Conservation (phyloP, 106 monocot genomes). For the Agapanthus africanus region DNA sequence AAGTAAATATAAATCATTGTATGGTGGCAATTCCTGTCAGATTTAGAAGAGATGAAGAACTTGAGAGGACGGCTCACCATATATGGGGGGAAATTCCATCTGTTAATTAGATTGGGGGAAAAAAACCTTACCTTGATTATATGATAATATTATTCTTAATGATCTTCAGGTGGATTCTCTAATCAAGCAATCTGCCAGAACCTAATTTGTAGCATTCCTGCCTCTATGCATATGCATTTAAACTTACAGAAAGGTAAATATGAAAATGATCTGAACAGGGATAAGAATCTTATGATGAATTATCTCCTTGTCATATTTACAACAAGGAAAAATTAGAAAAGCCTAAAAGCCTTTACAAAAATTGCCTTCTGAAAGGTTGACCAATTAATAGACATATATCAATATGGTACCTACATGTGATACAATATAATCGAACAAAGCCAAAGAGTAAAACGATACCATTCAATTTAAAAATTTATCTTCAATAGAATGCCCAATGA, state of each 20-base stretch:
- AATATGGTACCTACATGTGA: background rate
- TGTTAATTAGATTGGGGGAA: too few species aligned
- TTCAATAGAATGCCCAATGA: background rate
- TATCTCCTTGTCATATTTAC: background rate
- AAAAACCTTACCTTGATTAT: too few species aligned
- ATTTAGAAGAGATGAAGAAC: background rate
- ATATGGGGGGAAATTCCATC: too few species aligned
- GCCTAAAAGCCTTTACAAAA: background rate
- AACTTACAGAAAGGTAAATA: background rate
- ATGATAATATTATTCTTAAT: too few species aligned
- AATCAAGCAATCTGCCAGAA: too few species aligned
- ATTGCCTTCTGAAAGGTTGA: background rate
- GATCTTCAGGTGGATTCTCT: too few species aligned
- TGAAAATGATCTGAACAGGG: background rate
- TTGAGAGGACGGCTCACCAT: background rate
- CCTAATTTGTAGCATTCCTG: background rate
- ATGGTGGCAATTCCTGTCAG: background rate
- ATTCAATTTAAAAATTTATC: background rate
- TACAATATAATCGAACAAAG: background rate
- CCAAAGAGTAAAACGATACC: background rate
- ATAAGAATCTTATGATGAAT: background rate
- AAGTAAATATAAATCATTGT: background rate
- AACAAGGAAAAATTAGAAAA: background rate
- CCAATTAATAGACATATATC: background rate
- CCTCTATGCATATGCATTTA: background rate